Evolutionary conservation across 2,329 filamentous ascomycete genomes (phyloP).

Genomic region (Westerdykella ornata): DNA sequence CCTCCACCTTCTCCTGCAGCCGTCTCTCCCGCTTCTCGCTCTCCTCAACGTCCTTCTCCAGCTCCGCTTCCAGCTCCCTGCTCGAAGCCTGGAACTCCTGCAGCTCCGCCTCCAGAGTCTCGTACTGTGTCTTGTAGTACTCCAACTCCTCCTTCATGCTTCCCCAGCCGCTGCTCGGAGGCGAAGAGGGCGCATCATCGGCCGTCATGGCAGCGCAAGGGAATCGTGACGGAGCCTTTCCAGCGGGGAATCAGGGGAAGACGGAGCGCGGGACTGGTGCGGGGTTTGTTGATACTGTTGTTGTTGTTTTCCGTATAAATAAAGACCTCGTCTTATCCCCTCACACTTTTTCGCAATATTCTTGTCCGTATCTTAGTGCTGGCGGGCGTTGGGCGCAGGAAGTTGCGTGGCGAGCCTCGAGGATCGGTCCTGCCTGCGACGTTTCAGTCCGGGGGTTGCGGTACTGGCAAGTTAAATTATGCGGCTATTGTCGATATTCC

Average conservation of each 20-base stretch:
- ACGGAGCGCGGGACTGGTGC: slow-evolving; percentile 13
- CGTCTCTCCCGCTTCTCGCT: slow-evolving; percentile 87
- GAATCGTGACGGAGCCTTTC: slow-evolving; percentile 7
- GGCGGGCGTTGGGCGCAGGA: background rate
- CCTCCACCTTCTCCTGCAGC: slow-evolving; percentile 81
- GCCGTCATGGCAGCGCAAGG: slow-evolving; percentile 22
- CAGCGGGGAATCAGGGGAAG: slow-evolving; percentile 21
- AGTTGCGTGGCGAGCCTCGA: background rate
- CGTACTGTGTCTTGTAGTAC: slow-evolving; percentile 96
- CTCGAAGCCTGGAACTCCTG: slow-evolving; percentile 91
- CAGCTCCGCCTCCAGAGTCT: slow-evolving; percentile 82
- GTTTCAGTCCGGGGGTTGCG: slow-evolving; percentile 23
- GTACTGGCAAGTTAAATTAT: slow-evolving; percentile 17
- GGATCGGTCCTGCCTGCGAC: slow-evolving; percentile 16
- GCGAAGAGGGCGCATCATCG: slow-evolving; percentile 28
- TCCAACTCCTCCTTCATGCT: slow-evolving; percentile 66
- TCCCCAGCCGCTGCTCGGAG: slow-evolving; percentile 25
- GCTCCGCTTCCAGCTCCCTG: slow-evolving; percentile 84
- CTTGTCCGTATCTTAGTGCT: too few relatives aligned
- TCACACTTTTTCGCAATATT: too few relatives aligned
- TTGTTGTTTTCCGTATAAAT: too few relatives aligned
- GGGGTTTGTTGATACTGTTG: slow-evolving; percentile 10
- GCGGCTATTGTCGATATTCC: slow-evolving; percentile 17
- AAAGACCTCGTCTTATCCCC: too few relatives aligned
- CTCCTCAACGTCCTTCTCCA: slow-evolving; percentile 93